Base-by-base conservation (phyloP, 1,284 basidiomycete genomes). In the Moesziomyces sp. region DNA sequence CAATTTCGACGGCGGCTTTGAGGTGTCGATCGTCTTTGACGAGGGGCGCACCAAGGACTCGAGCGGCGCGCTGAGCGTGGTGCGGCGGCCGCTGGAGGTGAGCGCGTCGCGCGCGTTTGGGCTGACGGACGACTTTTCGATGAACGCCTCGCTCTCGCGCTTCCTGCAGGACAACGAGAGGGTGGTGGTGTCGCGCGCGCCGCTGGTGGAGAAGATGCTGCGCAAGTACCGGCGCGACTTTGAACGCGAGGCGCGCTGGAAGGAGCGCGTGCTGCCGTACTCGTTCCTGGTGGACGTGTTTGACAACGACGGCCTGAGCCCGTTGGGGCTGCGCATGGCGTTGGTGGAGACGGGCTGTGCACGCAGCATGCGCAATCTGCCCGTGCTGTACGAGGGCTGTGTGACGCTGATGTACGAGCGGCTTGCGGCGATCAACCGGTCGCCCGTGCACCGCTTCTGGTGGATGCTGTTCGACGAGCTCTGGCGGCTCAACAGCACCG, bases 381-480 rank as follows among this genome's bases (percentile, higher is more conserved):
- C 90, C 75, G 73, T 86, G 19, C 84, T 85, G 11, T 89, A 87
- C 76, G 86, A 88, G 60, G 85, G 83, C 26, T 85, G 88, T 0
- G 87, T 92, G 46, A 84, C 83, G 55, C 85, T 87, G n/a, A 87
- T 89, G 11, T 89, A 90, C 80, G 87, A 89, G 54, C 87, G 91
- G 24, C 85, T 90, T 62, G 75, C 84, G 9, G 86, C 86, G n/a
- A 89, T 91, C 44, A 86, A 88, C 1, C 79, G 78, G 0, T 87
- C 87, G 1, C 86, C 87, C 67, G 84, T 89, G 0, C 85, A 88
- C n/a, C 88, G 88, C 1, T 93, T 91, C 90, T 93, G 92, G 92
- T 93, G 91, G 81, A 87, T 92, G 9, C 89, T 92, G 76, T 93
- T 91, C 89, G 91, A 92, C 65, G 76, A 89, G 83, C 23, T 78